A percentile compares a stretch with the other conserved stretches of the same genome.
These are phyloP conservation scores for Metschnikowia santaceciliae DNA, from an alignment of 805 yeast genomes.

Conservation along the genomic window DNA sequence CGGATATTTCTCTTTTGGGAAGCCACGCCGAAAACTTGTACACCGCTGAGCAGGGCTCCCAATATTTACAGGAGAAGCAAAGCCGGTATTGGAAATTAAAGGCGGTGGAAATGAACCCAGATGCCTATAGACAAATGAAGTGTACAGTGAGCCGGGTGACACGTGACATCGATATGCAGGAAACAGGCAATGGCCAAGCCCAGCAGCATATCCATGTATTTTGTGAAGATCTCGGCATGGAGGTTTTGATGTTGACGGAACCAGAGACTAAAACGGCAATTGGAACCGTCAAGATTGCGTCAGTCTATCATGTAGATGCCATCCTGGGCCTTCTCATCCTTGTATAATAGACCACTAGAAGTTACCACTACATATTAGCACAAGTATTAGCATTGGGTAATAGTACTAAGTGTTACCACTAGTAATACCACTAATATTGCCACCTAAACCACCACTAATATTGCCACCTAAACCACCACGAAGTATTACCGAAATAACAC, in stretches of 20 bases:
- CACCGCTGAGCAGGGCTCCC: constrained; percentile 13
- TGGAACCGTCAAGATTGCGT: constrained; percentile 46
- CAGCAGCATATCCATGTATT: constrained; percentile 16
- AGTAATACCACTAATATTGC: too few relatives aligned
- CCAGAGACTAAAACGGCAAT: constrained; percentile 20
- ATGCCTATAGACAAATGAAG: constrained; percentile 18
- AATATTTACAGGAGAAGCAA: constrained; percentile 15
- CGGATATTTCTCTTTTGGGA: constrained; percentile 14
- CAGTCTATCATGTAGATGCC: constrained; percentile 41
- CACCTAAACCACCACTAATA: too few relatives aligned
- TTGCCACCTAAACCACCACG: too few relatives aligned
- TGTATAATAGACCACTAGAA: neutral
- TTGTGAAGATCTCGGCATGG: constrained; percentile 45
- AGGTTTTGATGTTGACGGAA: constrained; percentile 38
- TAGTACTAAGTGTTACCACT: too few relatives aligned
- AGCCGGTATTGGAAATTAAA: constrained; percentile 26
- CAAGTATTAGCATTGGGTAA: too few relatives aligned
- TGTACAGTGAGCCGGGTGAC: constrained; percentile 38
- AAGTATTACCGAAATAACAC: too few relatives aligned
- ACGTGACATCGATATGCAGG: constrained; percentile 10
- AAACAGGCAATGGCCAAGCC: neutral
- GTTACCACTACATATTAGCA: too few relatives aligned
- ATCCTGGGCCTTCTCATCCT: constrained; percentile 39
- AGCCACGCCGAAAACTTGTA: constrained; percentile 15
- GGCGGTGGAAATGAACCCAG: constrained; percentile 16